Conservation (phyloP, 2,329 filamentous ascomycete genomes). For the Rhexocercosporidium sp. region DNA sequence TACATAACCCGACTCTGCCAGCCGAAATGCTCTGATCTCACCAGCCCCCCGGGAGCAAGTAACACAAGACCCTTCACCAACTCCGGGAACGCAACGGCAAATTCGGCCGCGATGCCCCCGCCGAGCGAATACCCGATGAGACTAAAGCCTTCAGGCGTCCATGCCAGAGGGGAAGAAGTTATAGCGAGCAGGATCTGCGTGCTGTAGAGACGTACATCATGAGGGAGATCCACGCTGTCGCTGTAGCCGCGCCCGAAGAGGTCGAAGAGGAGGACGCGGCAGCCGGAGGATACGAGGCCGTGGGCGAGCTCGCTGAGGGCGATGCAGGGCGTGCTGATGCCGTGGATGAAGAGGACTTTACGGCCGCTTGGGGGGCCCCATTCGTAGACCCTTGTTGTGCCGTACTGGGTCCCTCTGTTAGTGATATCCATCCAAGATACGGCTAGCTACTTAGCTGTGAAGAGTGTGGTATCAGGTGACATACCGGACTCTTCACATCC, state of each 20-base stretch:
- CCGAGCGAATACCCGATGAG: conserved; percentile 82
- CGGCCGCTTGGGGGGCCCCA: conserved; percentile 75
- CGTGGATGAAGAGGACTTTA: conserved; percentile 78
- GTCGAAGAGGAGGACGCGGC: conserved; percentile 81
- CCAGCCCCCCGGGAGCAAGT: conserved; percentile 78
- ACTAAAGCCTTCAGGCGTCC: conserved; percentile 63
- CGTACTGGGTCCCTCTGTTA: conserved; percentile 52
- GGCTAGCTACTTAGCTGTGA: too few relatives aligned
- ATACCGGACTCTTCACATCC: conserved; percentile 65
- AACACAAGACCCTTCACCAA: conserved; percentile 74
- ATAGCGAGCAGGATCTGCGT: conserved; percentile 69
- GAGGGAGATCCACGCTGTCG: conserved; percentile 62
- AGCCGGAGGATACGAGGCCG: conserved; percentile 68
- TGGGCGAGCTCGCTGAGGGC: conserved; percentile 70
- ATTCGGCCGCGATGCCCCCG: conserved; percentile 73
- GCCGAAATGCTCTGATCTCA: conserved; percentile 62
- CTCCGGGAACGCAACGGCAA: conserved; percentile 70
- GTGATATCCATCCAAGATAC: background rate
- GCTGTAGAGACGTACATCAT: conserved; percentile 68
- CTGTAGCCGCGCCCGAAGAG: conserved; percentile 80
- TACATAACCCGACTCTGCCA: conserved; percentile 56
- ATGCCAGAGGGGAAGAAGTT: conserved; percentile 64
- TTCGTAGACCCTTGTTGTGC: conserved; percentile 76
- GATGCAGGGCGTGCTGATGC: conserved; percentile 79
- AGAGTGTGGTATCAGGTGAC: background rate